Conservation (phyloP, 192 early-diverging fungal species). For the Coemansia asiatica region DNA sequence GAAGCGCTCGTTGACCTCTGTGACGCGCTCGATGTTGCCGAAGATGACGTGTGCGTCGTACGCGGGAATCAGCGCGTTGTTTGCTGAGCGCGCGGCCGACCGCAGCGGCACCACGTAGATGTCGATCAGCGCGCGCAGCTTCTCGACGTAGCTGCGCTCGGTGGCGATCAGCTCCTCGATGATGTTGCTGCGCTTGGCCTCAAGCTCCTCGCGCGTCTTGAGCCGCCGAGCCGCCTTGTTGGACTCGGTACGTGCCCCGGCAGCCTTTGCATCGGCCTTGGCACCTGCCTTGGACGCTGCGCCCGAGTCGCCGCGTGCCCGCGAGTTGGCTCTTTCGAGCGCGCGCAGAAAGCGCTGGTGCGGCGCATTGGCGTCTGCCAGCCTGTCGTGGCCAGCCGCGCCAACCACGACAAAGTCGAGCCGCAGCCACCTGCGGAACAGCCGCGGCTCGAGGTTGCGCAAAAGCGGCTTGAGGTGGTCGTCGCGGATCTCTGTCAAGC, state of each 20-base stretch:
- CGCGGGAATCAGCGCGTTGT: slow-evolving; percentile 58
- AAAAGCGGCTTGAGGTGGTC: slow-evolving; percentile 56
- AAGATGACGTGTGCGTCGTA: slow-evolving; percentile 64
- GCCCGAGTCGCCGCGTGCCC: slow-evolving; percentile 39
- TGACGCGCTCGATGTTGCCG: slow-evolving; percentile 62
- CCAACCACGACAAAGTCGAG: slow-evolving; percentile 55
- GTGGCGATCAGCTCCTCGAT: slow-evolving; percentile 63
- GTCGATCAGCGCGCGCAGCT: slow-evolving; percentile 56
- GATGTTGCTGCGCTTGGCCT: slow-evolving; percentile 53
- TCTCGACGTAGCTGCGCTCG: slow-evolving; percentile 64
- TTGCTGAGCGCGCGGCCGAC: slow-evolving; percentile 52
- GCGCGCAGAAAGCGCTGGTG: slow-evolving; percentile 51
- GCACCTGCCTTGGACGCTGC: slow-evolving; percentile 12
- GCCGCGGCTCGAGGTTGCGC: slow-evolving; percentile 51
- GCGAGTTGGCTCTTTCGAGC: slow-evolving; percentile 42
- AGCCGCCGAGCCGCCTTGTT: slow-evolving; percentile 18
- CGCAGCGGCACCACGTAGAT: slow-evolving; percentile 59
- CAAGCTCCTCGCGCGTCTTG: slow-evolving; percentile 48
- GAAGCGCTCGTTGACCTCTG: slow-evolving; percentile 58
- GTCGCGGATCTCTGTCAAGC: slow-evolving; percentile 54
- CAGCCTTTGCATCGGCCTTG: slow-evolving; percentile 10
- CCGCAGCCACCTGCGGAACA: slow-evolving; percentile 51
- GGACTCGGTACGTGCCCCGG: neutral
- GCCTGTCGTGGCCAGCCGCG: slow-evolving; percentile 14
- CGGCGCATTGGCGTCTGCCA: slow-evolving; percentile 35